These are phyloP conservation scores for Teratosphaeriaceae sp. DNA, from an alignment of 2,329 filamentous ascomycete genomes.

Conservation along the genomic window DNA sequence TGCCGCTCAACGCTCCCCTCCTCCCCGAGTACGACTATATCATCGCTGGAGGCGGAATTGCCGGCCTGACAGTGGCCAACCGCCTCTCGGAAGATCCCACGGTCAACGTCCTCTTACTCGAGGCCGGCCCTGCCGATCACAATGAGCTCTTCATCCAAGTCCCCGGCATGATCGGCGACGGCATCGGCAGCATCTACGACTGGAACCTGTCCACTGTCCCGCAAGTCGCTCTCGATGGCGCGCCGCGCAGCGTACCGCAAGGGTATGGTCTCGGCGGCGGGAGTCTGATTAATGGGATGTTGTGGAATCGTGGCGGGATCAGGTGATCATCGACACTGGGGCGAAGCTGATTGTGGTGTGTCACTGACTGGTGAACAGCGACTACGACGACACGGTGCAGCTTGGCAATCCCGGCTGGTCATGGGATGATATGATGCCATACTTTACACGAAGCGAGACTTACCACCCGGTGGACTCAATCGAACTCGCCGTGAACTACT, in stretches of 20 bases:
- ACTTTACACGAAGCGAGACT: conserved; percentile 32
- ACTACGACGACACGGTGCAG: conserved; percentile 52
- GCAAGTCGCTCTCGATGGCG: conserved; percentile 22
- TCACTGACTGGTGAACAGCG: too few relatives aligned
- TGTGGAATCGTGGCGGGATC: too few relatives aligned
- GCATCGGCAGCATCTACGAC: conserved; percentile 21
- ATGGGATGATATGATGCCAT: conserved; percentile 42
- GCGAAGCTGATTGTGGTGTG: too few relatives aligned
- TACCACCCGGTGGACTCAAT: conserved; percentile 27
- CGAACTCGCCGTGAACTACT: conserved; percentile 29
- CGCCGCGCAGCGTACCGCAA: conserved; percentile 18
- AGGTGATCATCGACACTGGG: too few relatives aligned
- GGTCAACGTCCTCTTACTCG: conserved; percentile 26
- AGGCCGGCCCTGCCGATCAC: conserved; percentile 24
- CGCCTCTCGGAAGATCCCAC: conserved; percentile 25
- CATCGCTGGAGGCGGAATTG: conserved; percentile 25
- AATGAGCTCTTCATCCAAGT: conserved; percentile 17
- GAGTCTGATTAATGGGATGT: conserved; percentile 29
- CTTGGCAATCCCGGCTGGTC: conserved; percentile 55
- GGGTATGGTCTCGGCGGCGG: conserved; percentile 28
- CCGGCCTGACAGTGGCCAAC: conserved; percentile 25
- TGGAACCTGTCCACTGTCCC: conserved; percentile 25
- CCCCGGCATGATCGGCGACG: conserved; percentile 23
- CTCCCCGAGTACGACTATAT: conserved; percentile 24
- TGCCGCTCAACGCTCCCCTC: conserved; percentile 24